These are phyloP conservation scores for Candida insectorum DNA, from an alignment of 805 yeast genomes.

Conservation along the genomic window DNA sequence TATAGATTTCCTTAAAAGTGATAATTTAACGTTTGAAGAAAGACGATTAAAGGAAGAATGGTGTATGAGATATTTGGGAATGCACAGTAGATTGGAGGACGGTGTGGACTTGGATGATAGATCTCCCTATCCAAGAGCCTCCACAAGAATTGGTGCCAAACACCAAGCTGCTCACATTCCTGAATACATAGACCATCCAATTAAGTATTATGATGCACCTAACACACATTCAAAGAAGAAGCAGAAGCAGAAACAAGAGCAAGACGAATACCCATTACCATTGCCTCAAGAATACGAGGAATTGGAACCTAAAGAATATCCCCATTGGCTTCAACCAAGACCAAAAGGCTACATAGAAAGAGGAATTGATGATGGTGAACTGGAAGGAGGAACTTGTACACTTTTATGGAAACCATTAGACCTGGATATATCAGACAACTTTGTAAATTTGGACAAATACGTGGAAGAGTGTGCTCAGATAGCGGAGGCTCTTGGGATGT, in stretches of 20 bases:
- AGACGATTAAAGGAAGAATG: slow-evolving; percentile 67
- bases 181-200: slow-evolving; percentile 53
- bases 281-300: slow-evolving; percentile 48
- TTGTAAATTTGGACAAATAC: slow-evolving; percentile 47
- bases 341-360: slow-evolving; percentile 83
- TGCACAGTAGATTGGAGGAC: slow-evolving; percentile 71
- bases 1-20: slow-evolving; percentile 47
- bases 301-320: slow-evolving; percentile 45
- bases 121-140: slow-evolving; percentile 72
- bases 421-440: slow-evolving; percentile 22
- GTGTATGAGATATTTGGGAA: slow-evolving; percentile 77
- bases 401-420: slow-evolving; percentile 62
- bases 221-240: slow-evolving; percentile 9
- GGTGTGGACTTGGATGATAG: slow-evolving; percentile 74
- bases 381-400: slow-evolving; percentile 47
- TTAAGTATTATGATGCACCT: slow-evolving; percentile 58
- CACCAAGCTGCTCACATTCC: slow-evolving; percentile 68
- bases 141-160: slow-evolving; percentile 69
- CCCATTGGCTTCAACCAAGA: slow-evolving; percentile 73
- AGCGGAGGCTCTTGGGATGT: slow-evolving; percentile 53
- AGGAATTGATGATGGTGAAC: slow-evolving; percentile 61
- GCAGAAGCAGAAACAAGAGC: slow-evolving; percentile 16
- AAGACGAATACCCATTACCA: slow-evolving; percentile 24
- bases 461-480: slow-evolving; percentile 51
- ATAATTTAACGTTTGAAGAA: slow-evolving; percentile 39